Base-by-base conservation (phyloP, 768 basidiomycete species). In the Pulveroboletus sp. region DNA sequence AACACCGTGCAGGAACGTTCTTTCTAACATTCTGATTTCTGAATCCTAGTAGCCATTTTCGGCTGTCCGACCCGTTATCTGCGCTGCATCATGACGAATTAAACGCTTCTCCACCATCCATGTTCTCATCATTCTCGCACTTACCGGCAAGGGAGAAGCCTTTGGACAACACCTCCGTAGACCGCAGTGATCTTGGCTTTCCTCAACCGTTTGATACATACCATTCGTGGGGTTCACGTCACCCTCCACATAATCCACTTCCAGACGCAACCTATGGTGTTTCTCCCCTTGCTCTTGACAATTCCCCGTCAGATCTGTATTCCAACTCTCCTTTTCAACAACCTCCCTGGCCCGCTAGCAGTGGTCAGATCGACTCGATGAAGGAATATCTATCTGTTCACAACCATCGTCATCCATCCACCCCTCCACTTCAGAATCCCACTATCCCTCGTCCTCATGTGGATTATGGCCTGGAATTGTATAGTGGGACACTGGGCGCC, bases 151-250 rank as follows among this genome's bases (percentile, higher is more conserved):
- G 40, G 25, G 32, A 9, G 21, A 35, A 37, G 8, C 13, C 24
- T 32, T 49, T 20, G 19, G 11, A 24, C 24, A 16, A 13, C 19
- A 20, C 19, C 7, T 34, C 19, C 21, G 19, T 23, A 7, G n/a
- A 45, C 29, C 27, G 4, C 37, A 16, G 34, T 7, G 32, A 37
- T 32, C 13, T 25, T 5, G 24, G 23, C 34, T 45, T 45, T 17
- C 6, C 33, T 14, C 46, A 45, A 32, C 34, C 46, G 2, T 46
- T 34, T 13, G 45, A 47, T 19, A 38, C 39, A n/a, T 35, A 39
- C 43, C 29, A 24, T 33, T 19, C 27, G n/a, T 63, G 58, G 54
- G 33, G 25, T 19, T 16, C 37, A 35, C 39, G 27, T 27, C 27
- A 36, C 13, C 39, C 31, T 23, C n/a, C 47, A 17, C 41, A 31